Conservation (phyloP, 2,329 filamentous ascomycete species). For the Pseudocercospora cruenta region DNA sequence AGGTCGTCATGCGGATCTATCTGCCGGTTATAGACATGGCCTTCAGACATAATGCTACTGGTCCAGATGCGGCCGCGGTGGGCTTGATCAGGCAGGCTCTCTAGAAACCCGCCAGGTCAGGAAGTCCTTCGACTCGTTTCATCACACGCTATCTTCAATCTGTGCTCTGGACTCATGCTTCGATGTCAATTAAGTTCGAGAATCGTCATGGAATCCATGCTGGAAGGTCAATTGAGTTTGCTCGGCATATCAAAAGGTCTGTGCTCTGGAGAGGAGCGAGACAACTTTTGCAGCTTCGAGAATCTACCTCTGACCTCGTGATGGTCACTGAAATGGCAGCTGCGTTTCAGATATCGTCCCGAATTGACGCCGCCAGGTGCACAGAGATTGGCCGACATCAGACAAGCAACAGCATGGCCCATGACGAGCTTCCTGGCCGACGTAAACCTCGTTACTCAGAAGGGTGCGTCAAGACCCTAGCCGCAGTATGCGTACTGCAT, state of each 20-base stretch:
- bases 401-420: neutral
- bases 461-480: conserved; percentile 17
- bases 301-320: neutral
- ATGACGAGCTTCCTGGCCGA: too few relatives aligned
- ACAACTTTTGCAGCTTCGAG: neutral
- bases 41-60: neutral
- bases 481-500: conserved; percentile 59
- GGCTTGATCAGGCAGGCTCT: neutral
- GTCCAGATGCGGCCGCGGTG: neutral
- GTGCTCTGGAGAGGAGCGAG: conserved; percentile 2
- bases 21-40: neutral
- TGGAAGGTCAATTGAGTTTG: neutral
- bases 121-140: neutral
- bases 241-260: conserved; percentile 5
- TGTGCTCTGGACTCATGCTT: neutral
- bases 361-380: neutral
- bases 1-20: neutral
- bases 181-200: neutral
- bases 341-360: neutral
- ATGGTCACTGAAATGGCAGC: neutral
- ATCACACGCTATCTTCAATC: neutral
- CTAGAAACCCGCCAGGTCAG: neutral
- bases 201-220: neutral
- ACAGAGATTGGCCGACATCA: neutral
- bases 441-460: neutral